Evolutionary conservation across 1,284 basidiomycete genomes (phyloP).

Genomic region (Ceratobasidium sp.): DNA sequence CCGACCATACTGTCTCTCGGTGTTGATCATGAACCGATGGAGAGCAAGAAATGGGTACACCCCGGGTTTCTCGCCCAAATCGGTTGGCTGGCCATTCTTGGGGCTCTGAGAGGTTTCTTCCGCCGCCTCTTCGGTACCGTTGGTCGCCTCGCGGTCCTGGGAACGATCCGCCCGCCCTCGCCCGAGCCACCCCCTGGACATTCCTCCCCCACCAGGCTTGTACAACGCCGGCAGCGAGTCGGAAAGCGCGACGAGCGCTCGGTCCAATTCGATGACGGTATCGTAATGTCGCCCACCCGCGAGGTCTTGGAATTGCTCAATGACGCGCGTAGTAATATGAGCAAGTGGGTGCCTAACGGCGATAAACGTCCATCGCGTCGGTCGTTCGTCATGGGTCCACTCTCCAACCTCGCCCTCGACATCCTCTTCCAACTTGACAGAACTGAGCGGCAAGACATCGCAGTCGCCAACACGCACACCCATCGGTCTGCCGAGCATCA

Average conservation of each 20-base stretch:
- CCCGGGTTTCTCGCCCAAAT: slow-evolving; percentile 16
- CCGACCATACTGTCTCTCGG: slow-evolving; percentile 1
- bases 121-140: slow-evolving; percentile 1
- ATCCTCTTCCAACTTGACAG: slow-evolving; percentile 8
- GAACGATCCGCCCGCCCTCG: not conserved
- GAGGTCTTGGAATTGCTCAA: slow-evolving; percentile 39
- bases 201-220: slow-evolving; percentile 19
- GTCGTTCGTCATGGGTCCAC: not conserved
- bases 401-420: slow-evolving; percentile 13
- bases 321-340: slow-evolving; percentile 15
- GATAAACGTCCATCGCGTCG: slow-evolving; percentile 25
- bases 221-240: slow-evolving; percentile 21
- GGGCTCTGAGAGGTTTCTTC: not conserved
- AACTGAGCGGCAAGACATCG: slow-evolving; percentile 3
- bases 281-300: slow-evolving; percentile 29
- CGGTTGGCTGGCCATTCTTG: not conserved
- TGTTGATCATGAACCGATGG: slow-evolving; percentile 19
- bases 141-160: slow-evolving; percentile 8
- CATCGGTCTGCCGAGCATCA: slow-evolving; percentile 35
- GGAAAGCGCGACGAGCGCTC: slow-evolving; percentile 18
- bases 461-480: slow-evolving; percentile 29
- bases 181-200: not conserved
- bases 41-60: slow-evolving; percentile 25
- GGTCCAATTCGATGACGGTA: slow-evolving; percentile 22
- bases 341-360: slow-evolving; percentile 17